Base-by-base conservation (phyloP, 2,329 filamentous ascomycete species). In the Shiraia bambusicola region DNA sequence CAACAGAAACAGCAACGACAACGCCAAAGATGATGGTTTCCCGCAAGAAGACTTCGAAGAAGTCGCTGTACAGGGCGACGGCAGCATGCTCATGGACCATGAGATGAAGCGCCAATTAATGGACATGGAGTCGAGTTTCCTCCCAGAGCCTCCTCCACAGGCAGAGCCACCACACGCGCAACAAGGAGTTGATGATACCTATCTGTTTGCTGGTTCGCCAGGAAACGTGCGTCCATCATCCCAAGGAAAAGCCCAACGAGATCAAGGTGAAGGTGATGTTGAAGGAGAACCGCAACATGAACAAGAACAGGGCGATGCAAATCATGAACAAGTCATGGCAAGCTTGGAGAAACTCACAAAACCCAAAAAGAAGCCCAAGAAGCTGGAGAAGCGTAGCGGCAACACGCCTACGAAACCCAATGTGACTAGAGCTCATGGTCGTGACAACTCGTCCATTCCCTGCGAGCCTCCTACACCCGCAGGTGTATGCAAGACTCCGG, bases 61-160 rank as follows among this genome's bases (percentile, higher is more conserved):
- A 34, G 59, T 52, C 47, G 49, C 59, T 11, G 26, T 57, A 12
- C 57, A 61, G n/a, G 63, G 59, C 39, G 70, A 72, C 28, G 69
- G 58, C 26, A 70, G 70, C 43, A 66, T 59, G 11, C 49, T 82
- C 26, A 74, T 81, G 52, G 80, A 83, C 61, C 70, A 69, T 37
- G 79, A 81, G 54, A 82, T 83, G 77, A 75, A 76, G 50, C 72
- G 75, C 42, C 77, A 77, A 49, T 61, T 84, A 49, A 75, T 80
- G 72, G 80, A 84, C 51, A 73, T 83, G 40, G 81, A 83, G 59
- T 83, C 81, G 3, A 83, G 80, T 56, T 83, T 84, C 52, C 47
- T 83, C 31, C 80, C 80, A 0, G 79, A 82, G 32, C 69, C 72
- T 2, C 76, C 76, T 2, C 50, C 63, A 6, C 54, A 58, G 15